Conservation (phyloP, 805 yeast species). For the Lipomyces kockii region DNA sequence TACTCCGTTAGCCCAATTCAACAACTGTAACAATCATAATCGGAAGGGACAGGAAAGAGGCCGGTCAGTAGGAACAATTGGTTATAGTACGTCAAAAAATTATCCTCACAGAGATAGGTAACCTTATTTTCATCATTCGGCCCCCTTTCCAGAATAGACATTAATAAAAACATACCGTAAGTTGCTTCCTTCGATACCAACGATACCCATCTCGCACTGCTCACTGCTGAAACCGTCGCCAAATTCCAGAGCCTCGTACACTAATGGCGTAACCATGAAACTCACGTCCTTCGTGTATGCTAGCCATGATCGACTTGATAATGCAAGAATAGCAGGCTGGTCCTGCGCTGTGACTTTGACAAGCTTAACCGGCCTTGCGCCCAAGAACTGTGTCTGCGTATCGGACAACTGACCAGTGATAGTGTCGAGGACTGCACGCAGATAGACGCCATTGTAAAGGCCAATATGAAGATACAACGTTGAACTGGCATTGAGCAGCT, state of each 20-base stretch:
- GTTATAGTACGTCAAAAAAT: conserved; percentile 10
- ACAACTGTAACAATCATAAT: neutral
- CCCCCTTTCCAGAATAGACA: conserved; percentile 42
- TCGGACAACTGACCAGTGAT: conserved; percentile 65
- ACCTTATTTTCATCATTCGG: conserved; percentile 34
- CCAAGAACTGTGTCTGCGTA: conserved; percentile 72
- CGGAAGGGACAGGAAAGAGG: neutral
- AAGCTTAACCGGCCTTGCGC: conserved; percentile 65
- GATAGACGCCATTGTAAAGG: conserved; percentile 80
- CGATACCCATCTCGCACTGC: conserved; percentile 64
- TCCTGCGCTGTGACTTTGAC: conserved; percentile 46
- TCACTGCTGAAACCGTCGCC: conserved; percentile 65
- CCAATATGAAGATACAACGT: conserved; percentile 69
- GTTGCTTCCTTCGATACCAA: conserved; percentile 60
- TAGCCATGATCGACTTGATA: conserved; percentile 62
- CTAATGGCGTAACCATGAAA: conserved; percentile 55
- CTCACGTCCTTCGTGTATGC: conserved; percentile 48
- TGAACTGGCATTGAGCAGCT: conserved; percentile 27
- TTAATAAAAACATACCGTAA: conserved; percentile 45
- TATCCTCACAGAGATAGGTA: conserved; percentile 25
- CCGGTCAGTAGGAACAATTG: conserved; percentile 37
- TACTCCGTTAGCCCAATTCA: conserved; percentile 10
- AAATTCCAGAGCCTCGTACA: conserved; percentile 47
- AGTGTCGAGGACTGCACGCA: conserved; percentile 61
- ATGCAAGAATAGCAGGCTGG: conserved; percentile 52